A percentile compares a stretch with the other conserved stretches of the same genome.
Evolutionary conservation across 371 early-diverging fungal species (phyloP).

Genomic region (Rhizopus sp.): DNA sequence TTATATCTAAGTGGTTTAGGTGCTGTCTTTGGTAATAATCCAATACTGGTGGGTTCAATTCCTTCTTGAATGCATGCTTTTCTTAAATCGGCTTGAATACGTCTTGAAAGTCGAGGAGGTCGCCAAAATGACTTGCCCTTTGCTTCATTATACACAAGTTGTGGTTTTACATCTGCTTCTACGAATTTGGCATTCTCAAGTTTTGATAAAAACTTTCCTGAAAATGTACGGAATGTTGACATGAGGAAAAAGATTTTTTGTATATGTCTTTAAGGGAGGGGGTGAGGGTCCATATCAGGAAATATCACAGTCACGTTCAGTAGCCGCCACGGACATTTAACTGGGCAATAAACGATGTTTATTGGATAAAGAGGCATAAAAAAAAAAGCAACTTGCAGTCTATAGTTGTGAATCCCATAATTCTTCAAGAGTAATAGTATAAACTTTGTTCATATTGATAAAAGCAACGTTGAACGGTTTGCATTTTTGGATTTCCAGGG

Average conservation of each 20-base stretch:
- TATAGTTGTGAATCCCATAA: no score
- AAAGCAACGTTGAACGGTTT: no score
- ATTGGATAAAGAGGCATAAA: no score
- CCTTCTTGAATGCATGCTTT: constrained; percentile 59
- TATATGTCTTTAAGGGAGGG: no score
- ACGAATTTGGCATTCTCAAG: constrained; percentile 25
- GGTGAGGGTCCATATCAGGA: no score
- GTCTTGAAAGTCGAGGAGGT: constrained; percentile 52
- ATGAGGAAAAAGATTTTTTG: constrained; percentile 9
- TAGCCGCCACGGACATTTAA: no score
- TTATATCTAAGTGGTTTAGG: constrained; percentile 49
- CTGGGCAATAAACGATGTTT: no score
- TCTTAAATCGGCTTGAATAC: constrained; percentile 63
- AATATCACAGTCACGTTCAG: no score
- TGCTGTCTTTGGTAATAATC: constrained; percentile 38
- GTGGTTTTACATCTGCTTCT: constrained; percentile 51
- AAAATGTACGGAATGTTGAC: constrained; percentile 40
- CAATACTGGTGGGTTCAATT: constrained; percentile 56
- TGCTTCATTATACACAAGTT: constrained; percentile 47
- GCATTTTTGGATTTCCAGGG: no score
- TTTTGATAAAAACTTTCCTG: constrained; percentile 33
- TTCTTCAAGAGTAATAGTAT: no score
- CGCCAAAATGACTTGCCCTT: constrained; percentile 60
- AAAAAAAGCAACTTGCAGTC: no score
- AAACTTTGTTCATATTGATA: no score